Conservation (phyloP, 176 grass and related monocot species). For the Areca catechu region DNA sequence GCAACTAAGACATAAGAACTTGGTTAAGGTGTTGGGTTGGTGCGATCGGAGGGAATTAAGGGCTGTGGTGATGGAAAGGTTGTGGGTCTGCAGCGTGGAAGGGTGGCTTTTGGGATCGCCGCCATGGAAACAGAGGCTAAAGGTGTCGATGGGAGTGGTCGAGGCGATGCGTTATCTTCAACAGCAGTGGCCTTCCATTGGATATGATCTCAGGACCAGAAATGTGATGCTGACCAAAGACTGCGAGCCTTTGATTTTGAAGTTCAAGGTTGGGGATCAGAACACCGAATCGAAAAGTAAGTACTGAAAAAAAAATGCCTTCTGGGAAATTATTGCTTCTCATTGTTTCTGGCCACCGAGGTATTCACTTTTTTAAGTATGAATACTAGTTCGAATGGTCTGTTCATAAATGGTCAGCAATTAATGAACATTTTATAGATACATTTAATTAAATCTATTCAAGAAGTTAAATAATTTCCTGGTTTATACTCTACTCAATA, state of each 20-base stretch:
- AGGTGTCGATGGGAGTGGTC: conserved; percentile 1
- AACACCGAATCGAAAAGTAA: not conserved
- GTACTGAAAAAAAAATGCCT: not conserved
- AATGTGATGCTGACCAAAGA: conserved; percentile 1
- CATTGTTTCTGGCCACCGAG: not conserved
- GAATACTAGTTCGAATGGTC: too few relatives aligned
- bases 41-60: not conserved
- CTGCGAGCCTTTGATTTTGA: not conserved
- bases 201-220: conserved; percentile 3
- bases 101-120: conserved; percentile 4
- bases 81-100: not conserved
- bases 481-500: too few relatives aligned
- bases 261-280: not conserved
- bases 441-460: too few relatives aligned
- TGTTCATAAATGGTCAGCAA: too few relatives aligned
- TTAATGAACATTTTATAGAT: too few relatives aligned
- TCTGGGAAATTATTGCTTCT: too few relatives aligned
- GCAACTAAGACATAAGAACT: conserved; percentile 16
- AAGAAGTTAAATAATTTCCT: too few relatives aligned
- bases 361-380: too few relatives aligned
- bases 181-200: not conserved
- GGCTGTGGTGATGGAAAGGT: not conserved
- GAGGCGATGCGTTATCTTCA: conserved; percentile 4
- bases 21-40: conserved; percentile 12
- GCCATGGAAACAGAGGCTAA: conserved; percentile 11